These are phyloP conservation scores for Elymus sibiricus DNA, from an alignment of 176 grass and related monocot genomes.

Conservation along the genomic window DNA sequence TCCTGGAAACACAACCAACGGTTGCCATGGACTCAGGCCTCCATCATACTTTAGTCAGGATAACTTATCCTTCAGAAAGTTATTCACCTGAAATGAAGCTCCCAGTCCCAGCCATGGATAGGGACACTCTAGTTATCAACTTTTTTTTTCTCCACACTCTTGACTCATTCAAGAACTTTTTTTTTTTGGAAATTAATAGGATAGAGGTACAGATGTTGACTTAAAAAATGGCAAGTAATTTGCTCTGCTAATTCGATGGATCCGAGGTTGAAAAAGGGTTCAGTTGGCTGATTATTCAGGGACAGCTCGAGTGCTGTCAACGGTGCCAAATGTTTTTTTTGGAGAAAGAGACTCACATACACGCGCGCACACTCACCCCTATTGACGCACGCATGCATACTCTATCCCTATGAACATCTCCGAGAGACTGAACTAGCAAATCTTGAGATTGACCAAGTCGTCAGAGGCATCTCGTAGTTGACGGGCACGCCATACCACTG, in stretches of 20 bases:
- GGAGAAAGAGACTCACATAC: no score
- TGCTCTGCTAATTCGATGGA: neutral
- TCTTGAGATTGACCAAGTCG: no score
- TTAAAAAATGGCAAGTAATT: neutral
- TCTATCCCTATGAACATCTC: no score
- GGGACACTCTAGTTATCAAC: neutral
- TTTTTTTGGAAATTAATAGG: neutral
- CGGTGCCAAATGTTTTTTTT: neutral
- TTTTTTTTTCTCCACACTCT: neutral
- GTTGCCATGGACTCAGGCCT: slow-evolving; percentile 1
- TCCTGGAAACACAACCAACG: neutral
- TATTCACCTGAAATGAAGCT: neutral
- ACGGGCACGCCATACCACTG: no score
- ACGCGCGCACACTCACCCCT: no score
- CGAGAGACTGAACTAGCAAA: no score
- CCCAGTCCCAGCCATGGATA: neutral
- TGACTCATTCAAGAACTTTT: neutral
- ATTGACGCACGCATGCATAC: no score
- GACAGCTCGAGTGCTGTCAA: neutral
- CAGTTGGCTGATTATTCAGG: neutral
- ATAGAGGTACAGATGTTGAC: neutral
- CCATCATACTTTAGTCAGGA: slow-evolving; percentile 7
- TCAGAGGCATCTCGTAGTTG: no score
- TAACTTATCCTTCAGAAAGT: neutral
- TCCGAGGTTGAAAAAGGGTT: neutral